Evolutionary conservation across 129 eudicot genomes (phyloP), one percentile per base, ranked within the genome.

Genomic region (Arctium minus): DNA sequence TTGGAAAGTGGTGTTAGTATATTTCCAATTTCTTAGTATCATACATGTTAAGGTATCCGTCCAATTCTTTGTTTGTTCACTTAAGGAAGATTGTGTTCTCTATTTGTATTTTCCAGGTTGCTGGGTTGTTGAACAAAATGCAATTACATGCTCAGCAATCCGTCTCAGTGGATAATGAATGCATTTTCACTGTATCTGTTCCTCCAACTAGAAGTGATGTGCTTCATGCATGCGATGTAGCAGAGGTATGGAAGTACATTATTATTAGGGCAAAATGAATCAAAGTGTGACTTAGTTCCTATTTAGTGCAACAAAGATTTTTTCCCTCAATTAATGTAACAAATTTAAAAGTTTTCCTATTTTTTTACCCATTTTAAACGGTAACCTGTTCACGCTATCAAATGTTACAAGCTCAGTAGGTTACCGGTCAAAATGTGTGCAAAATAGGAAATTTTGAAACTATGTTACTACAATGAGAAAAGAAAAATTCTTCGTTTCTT

Each of bases 201-300:
- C 99, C 99, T 81, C 97, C 99, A n/a, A 96, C 98, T n/a, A 87
- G 99, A 89, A 96, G 99, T 87, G 98, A 96, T 81, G 85, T 96
- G 81, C 97, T 93, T 86, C 98, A 96, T 89, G 89, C 98, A 53
- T 93, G 99, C 89, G 99, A 96, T 86, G 92, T 96, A 65, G 97
- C 97, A 79, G 99, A 96, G 98, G 99, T 96, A 79, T 53, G 64
- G 35, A 32, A 35, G 50, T 50, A 8, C 76, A 8, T 42, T 75
- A 29, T 56, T 56, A 56, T 56, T 56, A n/a, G 8, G 68, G 68
- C 8, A n/a, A 60, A 17, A 17, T 13, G 9, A 17, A 60, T 60
- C 6, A 2, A 60, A 60, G 29, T n/a, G n/a, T 60, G 29, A 60
- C 68, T 60, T 60, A 0, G 9, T 60, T 60, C 68, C 68, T n/a